These are phyloP conservation scores for Alternaria panax DNA, from an alignment of 2,329 filamentous ascomycete genomes.

Conservation along the genomic window DNA sequence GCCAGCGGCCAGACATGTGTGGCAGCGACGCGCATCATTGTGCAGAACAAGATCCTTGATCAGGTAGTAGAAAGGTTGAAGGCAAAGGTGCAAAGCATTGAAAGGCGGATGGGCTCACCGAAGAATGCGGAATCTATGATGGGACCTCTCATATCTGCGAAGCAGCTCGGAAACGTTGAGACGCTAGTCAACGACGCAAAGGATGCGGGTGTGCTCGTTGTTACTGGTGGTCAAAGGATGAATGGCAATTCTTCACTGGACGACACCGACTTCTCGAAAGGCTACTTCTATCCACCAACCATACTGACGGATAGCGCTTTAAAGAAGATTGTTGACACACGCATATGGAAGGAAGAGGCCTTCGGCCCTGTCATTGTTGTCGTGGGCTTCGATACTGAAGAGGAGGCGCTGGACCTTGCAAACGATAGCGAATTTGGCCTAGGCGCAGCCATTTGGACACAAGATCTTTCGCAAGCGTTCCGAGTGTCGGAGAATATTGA, in stretches of 20 bases:
- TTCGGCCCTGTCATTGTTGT: slow-evolving; percentile 62
- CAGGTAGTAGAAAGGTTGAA: slow-evolving; percentile 51
- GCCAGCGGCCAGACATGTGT: slow-evolving; percentile 65
- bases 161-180: slow-evolving; percentile 52
- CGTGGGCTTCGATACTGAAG: slow-evolving; percentile 56
- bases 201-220: slow-evolving; percentile 49
- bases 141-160: slow-evolving; percentile 68
- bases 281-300: slow-evolving; percentile 60
- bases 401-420: slow-evolving; percentile 56
- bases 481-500: slow-evolving; percentile 57
- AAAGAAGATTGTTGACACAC: slow-evolving; percentile 44
- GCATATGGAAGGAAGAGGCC: slow-evolving; percentile 57
- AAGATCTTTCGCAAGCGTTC: slow-evolving; percentile 58
- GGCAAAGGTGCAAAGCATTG: slow-evolving; percentile 59
- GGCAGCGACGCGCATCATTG: slow-evolving; percentile 62
- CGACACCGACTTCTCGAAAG: slow-evolving; percentile 59
- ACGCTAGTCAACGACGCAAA: slow-evolving; percentile 48
- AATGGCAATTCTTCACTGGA: slow-evolving; percentile 59
- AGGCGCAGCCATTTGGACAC: slow-evolving; percentile 61
- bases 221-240: slow-evolving; percentile 61
- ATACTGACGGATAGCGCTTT: slow-evolving; percentile 45
- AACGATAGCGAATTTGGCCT: slow-evolving; percentile 61
- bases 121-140: slow-evolving; percentile 66
- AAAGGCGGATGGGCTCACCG: slow-evolving; percentile 64
- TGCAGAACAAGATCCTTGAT: slow-evolving; percentile 55